Base-by-base conservation (phyloP, 1,139 yeast genomes). In the Yarrowia galli region DNA sequence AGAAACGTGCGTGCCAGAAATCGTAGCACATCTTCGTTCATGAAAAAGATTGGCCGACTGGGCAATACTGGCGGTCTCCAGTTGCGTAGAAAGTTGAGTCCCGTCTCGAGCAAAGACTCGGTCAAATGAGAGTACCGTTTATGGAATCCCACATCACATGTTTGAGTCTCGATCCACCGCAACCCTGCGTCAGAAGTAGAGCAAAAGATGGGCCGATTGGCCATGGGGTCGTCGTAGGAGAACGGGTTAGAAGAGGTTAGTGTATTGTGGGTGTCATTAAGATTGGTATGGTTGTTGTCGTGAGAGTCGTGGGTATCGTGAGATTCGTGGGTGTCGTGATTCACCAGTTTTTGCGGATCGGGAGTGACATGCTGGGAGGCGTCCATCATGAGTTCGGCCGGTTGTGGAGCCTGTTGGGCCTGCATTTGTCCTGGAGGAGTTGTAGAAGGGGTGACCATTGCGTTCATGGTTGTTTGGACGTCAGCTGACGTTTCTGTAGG, bases 111-210 rank as follows among this genome's bases (percentile, higher is more conserved):
- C n/a, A 40, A 7, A 36, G 61, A 22, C 23, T 40, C 46, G 0
- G 61, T 40, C 18, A 54, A 13, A 20, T 54, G 61, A n/a, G 35
- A n/a, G 48, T 54, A 43, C 42, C 65, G 49, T 28, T 60, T 60
- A 18, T 60, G 53, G 53, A 60, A 60, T 2, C 65, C 65, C 28
- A 32, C 42, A 43, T 60, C 65, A 20, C 65, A 60, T 2, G 65
- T 60, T n/a, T 60, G 65, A 2, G 65, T 43, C 15, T 43, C 65
- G 12, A 60, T 60, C 65, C 65, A 60, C 2, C 65, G 20, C 6
- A 60, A 13, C 0, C 65, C 65, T 9, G 65, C 40, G 35, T 60
- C 65, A 2, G 53, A 43, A 3, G 43, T 22, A 2, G 43, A 32
- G 51, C 65, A 60, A 18, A 60, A 60, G 20, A 60, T 23, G 16